These are phyloP conservation scores for Senna tora DNA, from an alignment of 306 rosid genomes.

Conservation along the genomic window DNA sequence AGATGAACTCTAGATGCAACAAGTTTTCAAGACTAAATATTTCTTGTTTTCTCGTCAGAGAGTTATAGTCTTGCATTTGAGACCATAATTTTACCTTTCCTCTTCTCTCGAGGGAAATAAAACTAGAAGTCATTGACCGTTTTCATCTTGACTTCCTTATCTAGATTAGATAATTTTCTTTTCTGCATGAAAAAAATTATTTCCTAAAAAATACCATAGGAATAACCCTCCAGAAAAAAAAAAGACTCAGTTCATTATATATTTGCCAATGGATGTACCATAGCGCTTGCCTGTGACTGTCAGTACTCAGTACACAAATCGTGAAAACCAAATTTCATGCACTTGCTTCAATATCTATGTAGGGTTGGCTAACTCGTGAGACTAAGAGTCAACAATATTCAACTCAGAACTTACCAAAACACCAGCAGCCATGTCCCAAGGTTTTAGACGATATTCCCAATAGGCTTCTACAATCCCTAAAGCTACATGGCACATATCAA, in stretches of 20 bases:
- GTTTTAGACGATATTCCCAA: conserved; percentile 99
- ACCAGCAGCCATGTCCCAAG: conserved; percentile 99
- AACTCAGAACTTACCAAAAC: conserved; percentile 68
- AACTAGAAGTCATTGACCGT: neutral
- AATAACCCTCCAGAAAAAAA: no score
- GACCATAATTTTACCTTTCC: neutral
- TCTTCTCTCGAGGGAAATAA: neutral
- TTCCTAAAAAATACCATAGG: no score
- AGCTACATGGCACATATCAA: conserved; percentile 98
- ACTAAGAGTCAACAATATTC: neutral
- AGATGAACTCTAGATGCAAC: conserved; percentile 12
- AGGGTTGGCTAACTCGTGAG: conserved; percentile 1
- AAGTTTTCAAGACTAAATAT: neutral
- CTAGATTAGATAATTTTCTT: neutral
- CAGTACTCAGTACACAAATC: conserved; percentile 1
- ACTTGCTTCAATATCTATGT: conserved; percentile 8
- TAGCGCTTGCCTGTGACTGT: neutral
- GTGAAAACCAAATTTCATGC: neutral
- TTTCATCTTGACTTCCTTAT: neutral
- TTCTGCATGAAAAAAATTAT: neutral
- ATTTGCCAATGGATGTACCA: neutral
- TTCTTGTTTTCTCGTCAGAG: neutral
- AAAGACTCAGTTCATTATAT: neutral
- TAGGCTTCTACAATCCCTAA: conserved; percentile 93
- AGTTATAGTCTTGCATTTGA: neutral